phyloP scores from a whole-genome alignment of 495 filamentous ascomycete genomes.

The Hypoxylon cercidicola region DNA sequence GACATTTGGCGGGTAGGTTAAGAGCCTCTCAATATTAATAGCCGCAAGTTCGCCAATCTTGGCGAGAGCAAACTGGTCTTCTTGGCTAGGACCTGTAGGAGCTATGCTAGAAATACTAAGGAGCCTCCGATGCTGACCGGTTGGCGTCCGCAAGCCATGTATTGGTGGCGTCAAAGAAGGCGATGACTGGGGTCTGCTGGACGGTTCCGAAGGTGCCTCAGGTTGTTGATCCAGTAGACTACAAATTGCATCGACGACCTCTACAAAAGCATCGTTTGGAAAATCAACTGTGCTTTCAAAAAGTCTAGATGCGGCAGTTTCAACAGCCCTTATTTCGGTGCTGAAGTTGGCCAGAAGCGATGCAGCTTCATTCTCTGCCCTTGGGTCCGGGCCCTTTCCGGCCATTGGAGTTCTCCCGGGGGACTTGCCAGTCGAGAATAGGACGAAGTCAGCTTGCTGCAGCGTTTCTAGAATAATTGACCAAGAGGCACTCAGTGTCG shows the following conservation, averaged over 20 bases:
- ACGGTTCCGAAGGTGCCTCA: conserved; percentile 44
- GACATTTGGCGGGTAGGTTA: conserved; percentile 67
- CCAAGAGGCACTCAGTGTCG: conserved; percentile 86
- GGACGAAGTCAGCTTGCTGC: conserved; percentile 87
- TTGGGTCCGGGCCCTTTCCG: conserved; percentile 53
- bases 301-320: conserved; percentile 85
- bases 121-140: conserved; percentile 63
- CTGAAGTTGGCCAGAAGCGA: conserved; percentile 71
- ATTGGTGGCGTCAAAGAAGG: conserved; percentile 33
- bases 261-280: conserved; percentile 81
- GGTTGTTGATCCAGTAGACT: conserved; percentile 63
- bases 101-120: conserved; percentile 69
- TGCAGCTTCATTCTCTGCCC: conserved; percentile 57
- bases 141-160: conserved; percentile 46
- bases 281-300: conserved; percentile 92
- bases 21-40: conserved; percentile 81
- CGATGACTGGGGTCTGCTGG: conserved; percentile 50
- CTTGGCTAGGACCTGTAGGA: conserved; percentile 64
- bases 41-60: conserved; percentile 81
- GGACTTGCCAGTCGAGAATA: conserved; percentile 68
- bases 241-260: conserved; percentile 79
- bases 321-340: conserved; percentile 85
- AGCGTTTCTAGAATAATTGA: conserved; percentile 89
- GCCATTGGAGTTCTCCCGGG: conserved; percentile 58
- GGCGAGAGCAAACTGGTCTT: conserved; percentile 81